Conservation (phyloP, 2,329 filamentous ascomycete genomes). For the Helotiales sp. region DNA sequence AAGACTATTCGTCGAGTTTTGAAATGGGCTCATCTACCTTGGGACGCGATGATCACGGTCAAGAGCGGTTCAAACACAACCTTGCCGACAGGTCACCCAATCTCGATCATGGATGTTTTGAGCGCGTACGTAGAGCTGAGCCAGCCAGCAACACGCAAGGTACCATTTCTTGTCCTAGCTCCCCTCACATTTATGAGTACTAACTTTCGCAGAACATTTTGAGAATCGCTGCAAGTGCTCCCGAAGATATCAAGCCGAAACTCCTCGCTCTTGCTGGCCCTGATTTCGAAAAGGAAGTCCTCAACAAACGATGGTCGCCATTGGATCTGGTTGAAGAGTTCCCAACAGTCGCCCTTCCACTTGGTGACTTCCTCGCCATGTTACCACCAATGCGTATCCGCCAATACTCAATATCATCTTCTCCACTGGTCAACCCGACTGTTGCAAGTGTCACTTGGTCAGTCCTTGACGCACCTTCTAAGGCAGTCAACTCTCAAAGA, state of each 20-base stretch:
- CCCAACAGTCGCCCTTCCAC: conserved; percentile 57
- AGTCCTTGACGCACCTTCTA: conserved; percentile 50
- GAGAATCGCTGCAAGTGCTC: conserved; percentile 47
- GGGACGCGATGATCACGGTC: conserved; percentile 57
- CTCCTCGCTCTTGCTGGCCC: conserved; percentile 38
- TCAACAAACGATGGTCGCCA: conserved; percentile 56
- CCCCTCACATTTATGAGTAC: too few relatives aligned
- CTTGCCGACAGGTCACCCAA: conserved; percentile 45
- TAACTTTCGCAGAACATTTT: conserved; percentile 40
- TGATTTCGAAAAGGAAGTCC: conserved; percentile 30
- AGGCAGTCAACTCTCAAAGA: conserved; percentile 38
- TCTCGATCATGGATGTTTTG: conserved; percentile 54
- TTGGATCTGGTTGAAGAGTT: conserved; percentile 71
- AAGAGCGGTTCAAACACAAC: conserved; percentile 33
- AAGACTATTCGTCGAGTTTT: conserved; percentile 39
- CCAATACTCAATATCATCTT: conserved; percentile 81
- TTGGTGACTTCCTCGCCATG: conserved; percentile 68
- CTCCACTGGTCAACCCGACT: conserved; percentile 68
- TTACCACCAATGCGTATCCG: conserved; percentile 75
- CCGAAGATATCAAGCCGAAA: conserved; percentile 44
- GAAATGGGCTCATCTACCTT: conserved; percentile 55
- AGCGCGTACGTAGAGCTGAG: conserved; percentile 59
- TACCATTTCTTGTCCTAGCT: conserved; percentile 1
- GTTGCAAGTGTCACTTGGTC: conserved; percentile 60
- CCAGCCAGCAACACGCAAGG: conserved; percentile 55